Percentiles rank a stretch among this genome's conserved stretches.
These are phyloP conservation scores for fission yeast (Schizosaccharomyces pombe) DNA, from an alignment of 805 yeast genomes.

Conservation along the genomic window DNA sequence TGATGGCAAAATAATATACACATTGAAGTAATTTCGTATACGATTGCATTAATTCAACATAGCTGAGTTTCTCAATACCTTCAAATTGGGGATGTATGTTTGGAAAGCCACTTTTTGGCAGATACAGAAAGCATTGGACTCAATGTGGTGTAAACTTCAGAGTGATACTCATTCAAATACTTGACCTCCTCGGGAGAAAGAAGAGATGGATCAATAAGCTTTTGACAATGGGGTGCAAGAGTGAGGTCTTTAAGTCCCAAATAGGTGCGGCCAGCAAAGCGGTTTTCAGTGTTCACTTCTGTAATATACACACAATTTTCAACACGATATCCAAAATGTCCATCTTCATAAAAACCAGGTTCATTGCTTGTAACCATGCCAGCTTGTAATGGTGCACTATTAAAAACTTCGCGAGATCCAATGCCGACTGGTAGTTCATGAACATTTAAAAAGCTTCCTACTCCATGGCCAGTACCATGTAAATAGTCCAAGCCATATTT, in stretches of 20 bases:
- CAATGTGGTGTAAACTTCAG: background rate
- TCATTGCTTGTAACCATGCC: constrained; percentile 77
- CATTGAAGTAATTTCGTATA: no score
- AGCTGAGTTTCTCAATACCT: no score
- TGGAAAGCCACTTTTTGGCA: background rate
- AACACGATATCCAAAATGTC: constrained; percentile 71
- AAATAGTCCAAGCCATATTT: constrained; percentile 60
- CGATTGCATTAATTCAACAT: no score
- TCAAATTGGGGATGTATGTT: background rate
- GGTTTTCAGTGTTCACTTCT: constrained; percentile 19
- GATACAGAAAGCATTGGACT: background rate
- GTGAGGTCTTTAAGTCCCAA: constrained; percentile 67
- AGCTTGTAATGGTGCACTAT: constrained; percentile 26
- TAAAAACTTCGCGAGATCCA: constrained; percentile 25
- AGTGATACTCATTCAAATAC: background rate
- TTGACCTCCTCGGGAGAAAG: background rate
- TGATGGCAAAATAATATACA: no score
- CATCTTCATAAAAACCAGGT: constrained; percentile 83
- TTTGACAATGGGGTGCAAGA: background rate
- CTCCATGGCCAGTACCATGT: constrained; percentile 96
- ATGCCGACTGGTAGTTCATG: constrained; percentile 89
- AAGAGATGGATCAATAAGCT: background rate
- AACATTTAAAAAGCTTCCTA: constrained; percentile 75
- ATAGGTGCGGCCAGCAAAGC: constrained; percentile 33
- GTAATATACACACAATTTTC: constrained; percentile 56